Evolutionary conservation across 345 rosid genomes (phyloP).

Genomic region (Populus nigra): DNA sequence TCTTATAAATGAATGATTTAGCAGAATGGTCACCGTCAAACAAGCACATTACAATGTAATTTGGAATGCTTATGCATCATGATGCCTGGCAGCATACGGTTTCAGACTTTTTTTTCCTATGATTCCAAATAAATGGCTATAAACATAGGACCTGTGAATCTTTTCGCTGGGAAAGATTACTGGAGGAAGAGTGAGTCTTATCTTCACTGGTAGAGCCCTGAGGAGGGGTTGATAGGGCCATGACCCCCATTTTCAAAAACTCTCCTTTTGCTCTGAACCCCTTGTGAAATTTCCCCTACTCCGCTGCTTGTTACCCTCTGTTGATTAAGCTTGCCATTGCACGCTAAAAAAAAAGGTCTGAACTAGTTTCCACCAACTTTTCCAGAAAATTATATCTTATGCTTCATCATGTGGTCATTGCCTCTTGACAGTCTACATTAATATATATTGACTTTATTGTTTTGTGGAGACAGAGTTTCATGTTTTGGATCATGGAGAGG

Average conservation of each 20-base stretch:
- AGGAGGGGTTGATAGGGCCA: too few relatives aligned
- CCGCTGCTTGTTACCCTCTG: not conserved
- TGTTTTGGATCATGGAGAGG: constrained; percentile 21
- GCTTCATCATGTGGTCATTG: not conserved
- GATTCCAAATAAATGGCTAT: too few relatives aligned
- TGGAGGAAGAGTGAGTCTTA: not conserved
- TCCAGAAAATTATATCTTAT: not conserved
- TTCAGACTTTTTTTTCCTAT: too few relatives aligned
- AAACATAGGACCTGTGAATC: not conserved
- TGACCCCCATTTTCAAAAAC: too few relatives aligned
- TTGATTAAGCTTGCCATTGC: not conserved
- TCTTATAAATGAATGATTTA: too few relatives aligned
- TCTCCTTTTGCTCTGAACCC: not conserved
- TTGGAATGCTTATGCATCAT: too few relatives aligned
- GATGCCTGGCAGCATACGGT: too few relatives aligned
- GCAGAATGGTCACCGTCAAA: too few relatives aligned
- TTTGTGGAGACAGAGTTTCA: constrained; percentile 7
- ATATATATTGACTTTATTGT: not conserved
- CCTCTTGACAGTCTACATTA: not conserved
- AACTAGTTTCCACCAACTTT: not conserved
- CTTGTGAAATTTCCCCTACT: not conserved
- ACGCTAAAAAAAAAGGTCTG: not conserved
- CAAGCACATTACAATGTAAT: too few relatives aligned
- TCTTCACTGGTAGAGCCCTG: not conserved
- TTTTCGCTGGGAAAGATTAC: not conserved